Percentiles rank a stretch among this genome's conserved stretches.
These are phyloP conservation scores for Penicillium palitans DNA, from an alignment of 2,329 filamentous ascomycete species.

Conservation along the genomic window DNA sequence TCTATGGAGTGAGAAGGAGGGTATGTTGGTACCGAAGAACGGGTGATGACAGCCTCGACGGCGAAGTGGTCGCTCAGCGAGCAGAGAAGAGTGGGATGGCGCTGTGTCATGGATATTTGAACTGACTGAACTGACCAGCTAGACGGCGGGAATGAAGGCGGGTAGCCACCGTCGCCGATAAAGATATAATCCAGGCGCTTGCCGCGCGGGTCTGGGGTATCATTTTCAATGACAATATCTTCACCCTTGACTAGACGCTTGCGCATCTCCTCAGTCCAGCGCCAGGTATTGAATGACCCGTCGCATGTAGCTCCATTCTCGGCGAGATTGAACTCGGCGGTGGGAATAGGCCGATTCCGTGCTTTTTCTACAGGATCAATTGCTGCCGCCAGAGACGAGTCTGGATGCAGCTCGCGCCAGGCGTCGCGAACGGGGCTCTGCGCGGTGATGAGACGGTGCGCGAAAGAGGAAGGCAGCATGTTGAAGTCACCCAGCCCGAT, in stretches of 20 bases:
- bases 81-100: constrained; percentile 77
- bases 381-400: constrained; percentile 76
- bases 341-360: constrained; percentile 67
- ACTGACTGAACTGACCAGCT: constrained; percentile 71
- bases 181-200: constrained; percentile 96
- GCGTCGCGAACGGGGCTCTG: constrained; percentile 76
- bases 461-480: constrained; percentile 84
- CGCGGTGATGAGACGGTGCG: constrained; percentile 77
- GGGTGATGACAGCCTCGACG: constrained; percentile 73
- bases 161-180: constrained; percentile 58
- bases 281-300: constrained; percentile 85
- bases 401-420: constrained; percentile 81
- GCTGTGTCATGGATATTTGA: constrained; percentile 75
- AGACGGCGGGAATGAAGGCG: constrained; percentile 31
- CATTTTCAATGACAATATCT: constrained; percentile 63
- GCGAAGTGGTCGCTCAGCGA: constrained; percentile 95
- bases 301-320: constrained; percentile 89
- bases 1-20: constrained; percentile 7
- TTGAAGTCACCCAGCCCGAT: constrained; percentile 93
- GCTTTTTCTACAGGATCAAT: constrained; percentile 66
- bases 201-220: constrained; percentile 69
- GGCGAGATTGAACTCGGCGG: constrained; percentile 72
- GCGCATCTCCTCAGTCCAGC: constrained; percentile 73
- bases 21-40: constrained; percentile 28
- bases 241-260: constrained; percentile 66